These are phyloP conservation scores for Cutaneotrichosporon spelunceum DNA, from an alignment of 1,284 basidiomycete genomes.

Conservation along the genomic window DNA sequence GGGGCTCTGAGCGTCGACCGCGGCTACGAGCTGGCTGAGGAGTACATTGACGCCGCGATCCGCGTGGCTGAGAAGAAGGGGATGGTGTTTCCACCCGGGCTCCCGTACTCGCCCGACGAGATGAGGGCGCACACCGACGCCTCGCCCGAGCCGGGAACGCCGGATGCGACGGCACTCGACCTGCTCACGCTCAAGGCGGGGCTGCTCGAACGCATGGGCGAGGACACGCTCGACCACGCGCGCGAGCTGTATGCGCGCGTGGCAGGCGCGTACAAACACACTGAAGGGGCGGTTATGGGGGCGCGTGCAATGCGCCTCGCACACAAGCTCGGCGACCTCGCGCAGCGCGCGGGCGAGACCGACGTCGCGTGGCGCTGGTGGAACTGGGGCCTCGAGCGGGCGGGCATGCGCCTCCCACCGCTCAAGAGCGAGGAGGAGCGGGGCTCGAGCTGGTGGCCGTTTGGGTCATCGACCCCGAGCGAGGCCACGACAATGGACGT, in stretches of 20 bases:
- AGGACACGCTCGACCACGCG: constrained; percentile 59
- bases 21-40: constrained; percentile 48
- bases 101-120: constrained; percentile 25
- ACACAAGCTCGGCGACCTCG: constrained; percentile 47
- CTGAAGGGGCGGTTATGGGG: not conserved
- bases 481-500: constrained; percentile 11
- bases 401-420: constrained; percentile 20
- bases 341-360: constrained; percentile 32
- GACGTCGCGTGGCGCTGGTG: constrained; percentile 43
- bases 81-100: constrained; percentile 39
- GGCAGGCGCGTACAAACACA: constrained; percentile 22
- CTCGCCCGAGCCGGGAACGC: too few species aligned
- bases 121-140: too few species aligned
- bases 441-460: constrained; percentile 9
- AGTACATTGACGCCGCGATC: constrained; percentile 44
- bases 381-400: constrained; percentile 41
- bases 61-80: constrained; percentile 34
- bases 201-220: constrained; percentile 66
- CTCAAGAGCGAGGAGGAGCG: not conserved
- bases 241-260: constrained; percentile 64
- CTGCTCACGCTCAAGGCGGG: constrained; percentile 63
- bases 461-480: too few species aligned
- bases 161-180: constrained; percentile 57
- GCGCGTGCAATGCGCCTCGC: constrained; percentile 37
- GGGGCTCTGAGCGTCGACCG: constrained; percentile 41